phyloP scores from a whole-genome alignment of 169 alveolate genomes.

The Cryptosporidium sp. region DNA sequence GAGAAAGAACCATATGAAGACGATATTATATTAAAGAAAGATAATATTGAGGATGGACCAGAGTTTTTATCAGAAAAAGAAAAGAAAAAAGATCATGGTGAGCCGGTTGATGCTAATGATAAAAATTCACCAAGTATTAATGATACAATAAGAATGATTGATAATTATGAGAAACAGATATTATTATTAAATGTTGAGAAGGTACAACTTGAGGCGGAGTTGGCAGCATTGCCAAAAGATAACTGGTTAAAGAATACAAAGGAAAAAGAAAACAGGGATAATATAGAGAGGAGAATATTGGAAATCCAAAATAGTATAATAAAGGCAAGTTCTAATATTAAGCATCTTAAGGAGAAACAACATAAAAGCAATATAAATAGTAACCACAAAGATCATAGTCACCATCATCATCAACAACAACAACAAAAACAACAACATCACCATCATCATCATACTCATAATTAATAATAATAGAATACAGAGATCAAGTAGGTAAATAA shows the following conservation, averaged over 20 bases:
- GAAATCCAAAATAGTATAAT: constrained; percentile 54
- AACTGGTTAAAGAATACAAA: constrained; percentile 50
- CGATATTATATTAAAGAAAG: not conserved
- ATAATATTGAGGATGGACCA: not conserved
- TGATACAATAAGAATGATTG: constrained; percentile 28
- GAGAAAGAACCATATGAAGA: not conserved
- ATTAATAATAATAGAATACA: too few relatives aligned
- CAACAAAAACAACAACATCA: too few relatives aligned
- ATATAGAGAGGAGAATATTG: constrained; percentile 44
- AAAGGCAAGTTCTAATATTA: constrained; percentile 20
- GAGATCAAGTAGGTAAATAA: too few relatives aligned
- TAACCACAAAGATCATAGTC: not conserved
- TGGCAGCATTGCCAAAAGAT: constrained; percentile 42
- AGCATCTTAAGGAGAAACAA: constrained; percentile 13
- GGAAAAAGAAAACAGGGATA: constrained; percentile 27
- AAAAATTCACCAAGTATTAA: not conserved
- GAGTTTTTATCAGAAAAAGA: not conserved
- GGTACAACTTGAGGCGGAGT: constrained; percentile 52
- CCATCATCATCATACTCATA: not conserved
- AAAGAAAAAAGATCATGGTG: constrained; percentile 7
- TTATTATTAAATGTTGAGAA: constrained; percentile 64
- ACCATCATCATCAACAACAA: not conserved
- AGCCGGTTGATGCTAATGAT: not conserved
- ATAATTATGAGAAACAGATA: constrained; percentile 62
- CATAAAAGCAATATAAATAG: not conserved